A percentile compares a stretch with the other conserved stretches of the same genome.
These are phyloP conservation scores for Quillaja saponaria DNA, from an alignment of 306 rosid genomes.

Conservation along the genomic window DNA sequence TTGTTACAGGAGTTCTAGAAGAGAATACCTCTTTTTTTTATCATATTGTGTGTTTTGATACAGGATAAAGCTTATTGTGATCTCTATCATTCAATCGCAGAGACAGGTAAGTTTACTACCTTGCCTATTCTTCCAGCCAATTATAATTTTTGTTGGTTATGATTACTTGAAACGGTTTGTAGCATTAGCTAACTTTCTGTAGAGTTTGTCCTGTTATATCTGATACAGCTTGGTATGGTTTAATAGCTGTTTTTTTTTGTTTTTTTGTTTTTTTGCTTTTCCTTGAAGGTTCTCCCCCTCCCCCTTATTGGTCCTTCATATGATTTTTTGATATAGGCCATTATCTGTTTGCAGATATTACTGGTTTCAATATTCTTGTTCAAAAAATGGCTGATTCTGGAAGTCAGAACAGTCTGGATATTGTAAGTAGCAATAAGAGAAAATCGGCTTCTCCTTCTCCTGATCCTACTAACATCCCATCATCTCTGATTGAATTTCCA, in stretches of 20 bases:
- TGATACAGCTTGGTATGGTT: too few species aligned
- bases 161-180: conserved; percentile 10
- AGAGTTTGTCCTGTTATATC: background rate
- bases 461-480: conserved; percentile 1
- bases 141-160: conserved; percentile 3
- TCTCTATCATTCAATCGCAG: background rate
- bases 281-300: background rate
- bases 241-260: conserved; percentile 18
- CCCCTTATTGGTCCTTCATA: too few species aligned
- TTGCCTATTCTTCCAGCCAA: conserved; percentile 1
- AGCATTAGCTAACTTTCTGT: conserved; percentile 15
- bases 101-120: conserved; percentile 29
- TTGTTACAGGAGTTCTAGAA: conserved; percentile 16
- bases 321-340: background rate
- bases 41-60: background rate
- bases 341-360: conserved; percentile 24
- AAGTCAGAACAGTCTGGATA: conserved; percentile 23
- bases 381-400: conserved; percentile 27
- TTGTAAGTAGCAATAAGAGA: conserved; percentile 40
- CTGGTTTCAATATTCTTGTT: conserved; percentile 22
- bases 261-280: background rate
- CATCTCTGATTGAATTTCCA: conserved; percentile 32
- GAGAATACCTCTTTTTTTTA: conserved; percentile 21
- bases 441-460: conserved; percentile 32
- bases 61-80: conserved; percentile 21